These are phyloP conservation scores for Hypsizygus ulmarius DNA, from an alignment of 1,284 basidiomycete genomes.

Conservation along the genomic window DNA sequence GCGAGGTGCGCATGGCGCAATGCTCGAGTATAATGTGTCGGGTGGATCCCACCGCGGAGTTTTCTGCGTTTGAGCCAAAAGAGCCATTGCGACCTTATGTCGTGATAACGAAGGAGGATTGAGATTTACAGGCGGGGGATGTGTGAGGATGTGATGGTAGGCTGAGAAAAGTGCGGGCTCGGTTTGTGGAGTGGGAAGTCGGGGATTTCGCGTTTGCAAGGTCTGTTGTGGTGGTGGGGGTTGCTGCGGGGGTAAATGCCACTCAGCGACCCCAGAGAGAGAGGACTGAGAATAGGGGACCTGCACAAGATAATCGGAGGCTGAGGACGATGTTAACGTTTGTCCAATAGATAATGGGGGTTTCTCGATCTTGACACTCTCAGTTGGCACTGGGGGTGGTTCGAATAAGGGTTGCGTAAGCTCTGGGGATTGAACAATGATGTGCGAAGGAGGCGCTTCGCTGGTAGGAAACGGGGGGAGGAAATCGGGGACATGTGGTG, in stretches of 20 bases:
- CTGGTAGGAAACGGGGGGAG: slow-evolving; percentile 63
- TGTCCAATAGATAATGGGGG: slow-evolving; percentile 34
- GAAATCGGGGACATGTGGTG: slow-evolving; percentile 60
- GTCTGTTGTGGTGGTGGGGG: slow-evolving; percentile 22
- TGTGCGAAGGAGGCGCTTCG: slow-evolving; percentile 31
- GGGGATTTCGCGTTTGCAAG: slow-evolving; percentile 22
- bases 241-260: slow-evolving; percentile 60
- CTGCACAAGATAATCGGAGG: slow-evolving; percentile 65
- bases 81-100: slow-evolving; percentile 67
- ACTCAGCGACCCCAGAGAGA: slow-evolving; percentile 55
- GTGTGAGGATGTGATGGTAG: slow-evolving; percentile 70
- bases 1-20: slow-evolving; percentile 56
- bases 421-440: slow-evolving; percentile 30
- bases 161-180: slow-evolving; percentile 64
- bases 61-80: slow-evolving; percentile 54
- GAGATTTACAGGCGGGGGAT: slow-evolving; percentile 46
- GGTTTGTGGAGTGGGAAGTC: slow-evolving; percentile 44
- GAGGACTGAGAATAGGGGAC: slow-evolving; percentile 70
- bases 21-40: slow-evolving; percentile 58
- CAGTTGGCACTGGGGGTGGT: slow-evolving; percentile 29
- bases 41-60: slow-evolving; percentile 65
- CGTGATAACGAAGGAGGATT: slow-evolving; percentile 51
- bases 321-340: slow-evolving; percentile 45
- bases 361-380: slow-evolving; percentile 31
- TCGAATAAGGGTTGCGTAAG: slow-evolving; percentile 25